These are phyloP conservation scores for Ophiognomonia clavigignenti-juglandacearum DNA, from an alignment of 2,329 filamentous ascomycete genomes.

Conservation along the genomic window DNA sequence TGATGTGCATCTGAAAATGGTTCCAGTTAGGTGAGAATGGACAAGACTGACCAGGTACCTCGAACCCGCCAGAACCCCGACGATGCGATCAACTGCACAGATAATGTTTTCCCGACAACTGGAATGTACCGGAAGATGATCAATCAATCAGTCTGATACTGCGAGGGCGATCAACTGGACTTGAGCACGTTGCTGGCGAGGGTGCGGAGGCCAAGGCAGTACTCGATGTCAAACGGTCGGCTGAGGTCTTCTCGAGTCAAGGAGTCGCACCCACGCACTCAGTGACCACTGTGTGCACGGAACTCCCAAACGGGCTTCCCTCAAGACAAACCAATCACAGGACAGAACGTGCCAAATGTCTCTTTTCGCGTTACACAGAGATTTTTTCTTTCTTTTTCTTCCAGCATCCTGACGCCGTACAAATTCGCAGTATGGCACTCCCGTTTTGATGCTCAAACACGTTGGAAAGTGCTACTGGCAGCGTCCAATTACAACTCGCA, in stretches of 20 bases:
- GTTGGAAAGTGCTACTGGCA: not conserved
- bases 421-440: not conserved
- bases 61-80: not conserved
- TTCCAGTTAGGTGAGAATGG: not conserved
- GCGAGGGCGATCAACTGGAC: not conserved
- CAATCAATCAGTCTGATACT: not conserved
- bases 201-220: not conserved
- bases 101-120: not conserved
- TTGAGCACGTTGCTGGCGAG: not conserved
- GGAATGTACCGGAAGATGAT: not conserved
- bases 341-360: not conserved
- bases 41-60: not conserved
- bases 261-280: too few species aligned
- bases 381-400: not conserved
- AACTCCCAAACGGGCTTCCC: slow-evolving; percentile 3
- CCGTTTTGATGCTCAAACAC: not conserved
- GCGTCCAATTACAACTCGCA: slow-evolving; percentile 4
- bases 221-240: too few species aligned
- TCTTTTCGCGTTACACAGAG: not conserved
- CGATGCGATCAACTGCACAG: not conserved
- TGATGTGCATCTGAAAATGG: not conserved
- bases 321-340: slow-evolving; percentile 4
- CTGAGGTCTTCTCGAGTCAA: not conserved
- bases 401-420: not conserved
- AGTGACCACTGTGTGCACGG: not conserved